Base-by-base conservation (phyloP, 768 basidiomycete species). In the Podaxis sp. region DNA sequence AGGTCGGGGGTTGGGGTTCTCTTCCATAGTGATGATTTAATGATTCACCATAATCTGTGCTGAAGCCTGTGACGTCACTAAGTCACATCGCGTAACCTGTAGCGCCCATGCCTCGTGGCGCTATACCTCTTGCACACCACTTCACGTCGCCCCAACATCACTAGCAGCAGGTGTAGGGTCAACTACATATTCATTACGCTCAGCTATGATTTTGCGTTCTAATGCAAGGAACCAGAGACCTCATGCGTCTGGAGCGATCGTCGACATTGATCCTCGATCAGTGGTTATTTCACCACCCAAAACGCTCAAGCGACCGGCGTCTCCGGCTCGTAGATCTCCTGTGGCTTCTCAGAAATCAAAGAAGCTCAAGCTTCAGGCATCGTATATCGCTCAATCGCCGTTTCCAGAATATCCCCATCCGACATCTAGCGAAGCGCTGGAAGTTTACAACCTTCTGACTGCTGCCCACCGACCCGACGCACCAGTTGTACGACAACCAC, bases 311-410 rank as follows among this genome's bases (percentile, higher is more conserved):
- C 52, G 33, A 10, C 13, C 60, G 13, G 22, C 54, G n/a, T 53
- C 24, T 33, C 30, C 51, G 2, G 38, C 17, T 20, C 13, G 20
- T 46, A 20, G n/a, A 20, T 20, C 44, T 46, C 44, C 51, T 17
- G 15, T 13, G n/a, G n/a, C 12, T 28, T 17, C 12, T 26, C 24
- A 37, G 41, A 22, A 24, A 46, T 28, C 51, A n/a, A 86, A 85
- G 71, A 86, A 85, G 64, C 74, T 84, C 38, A 86, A 84, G 67
- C 70, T 82, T 1, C 77, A 83, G 37, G 75, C 75, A 1, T 70
- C 80, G 5, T 82, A 80, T 64, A 67, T 72, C 17, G 24, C 70
- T 30, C 64, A 70, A 41, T 85, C 83, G 7, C 84, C 84, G 0
- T 87, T 83, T 64, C 78, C 82, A 4, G 71, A 74, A 58, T 83